Evolutionary conservation across 2,329 filamentous ascomycete species (phyloP).

Genomic region (Penicillium corylophilum): DNA sequence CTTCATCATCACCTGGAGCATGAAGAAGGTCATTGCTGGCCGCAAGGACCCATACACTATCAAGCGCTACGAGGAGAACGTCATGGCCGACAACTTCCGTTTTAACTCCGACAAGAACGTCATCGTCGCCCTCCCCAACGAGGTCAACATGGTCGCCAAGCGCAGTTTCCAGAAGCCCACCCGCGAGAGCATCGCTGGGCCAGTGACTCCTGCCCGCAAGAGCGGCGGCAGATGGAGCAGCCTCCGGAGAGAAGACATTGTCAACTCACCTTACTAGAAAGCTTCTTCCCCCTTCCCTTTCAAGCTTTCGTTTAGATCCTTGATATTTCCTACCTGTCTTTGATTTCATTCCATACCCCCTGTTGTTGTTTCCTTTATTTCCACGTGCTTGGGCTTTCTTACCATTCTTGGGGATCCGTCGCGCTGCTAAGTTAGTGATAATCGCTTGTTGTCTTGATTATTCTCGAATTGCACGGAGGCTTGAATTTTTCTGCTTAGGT

Average conservation of each 20-base stretch:
- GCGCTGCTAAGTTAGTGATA: not conserved
- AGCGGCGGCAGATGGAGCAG: constrained; percentile 35
- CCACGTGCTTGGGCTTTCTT: not conserved
- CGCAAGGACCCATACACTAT: constrained; percentile 89
- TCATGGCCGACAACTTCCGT: constrained; percentile 98
- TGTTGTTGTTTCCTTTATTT: constrained; percentile 19
- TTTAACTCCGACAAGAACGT: constrained; percentile 97
- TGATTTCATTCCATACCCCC: constrained; percentile 29
- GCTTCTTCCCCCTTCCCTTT: not conserved
- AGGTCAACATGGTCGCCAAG: constrained; percentile 96
- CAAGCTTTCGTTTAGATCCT: not conserved
- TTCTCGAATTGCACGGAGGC: not conserved
- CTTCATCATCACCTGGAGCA: constrained; percentile 93
- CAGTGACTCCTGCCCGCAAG: constrained; percentile 47
- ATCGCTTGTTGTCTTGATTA: constrained; percentile 3
- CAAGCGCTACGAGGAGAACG: constrained; percentile 91
- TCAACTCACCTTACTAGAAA: constrained; percentile 65
- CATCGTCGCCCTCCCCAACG: constrained; percentile 92
- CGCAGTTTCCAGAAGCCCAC: constrained; percentile 82
- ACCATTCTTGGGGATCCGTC: not conserved
- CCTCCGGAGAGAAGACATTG: constrained; percentile 76
- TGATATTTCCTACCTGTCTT: not conserved
- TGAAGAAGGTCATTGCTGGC: constrained; percentile 83
- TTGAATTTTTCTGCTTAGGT: constrained; percentile 6
- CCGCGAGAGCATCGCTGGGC: constrained; percentile 81